Evolutionary conservation across 257 asterid species (phyloP), one percentile per base, ranked within the genome.

Genomic region (Linaria vulgaris): DNA sequence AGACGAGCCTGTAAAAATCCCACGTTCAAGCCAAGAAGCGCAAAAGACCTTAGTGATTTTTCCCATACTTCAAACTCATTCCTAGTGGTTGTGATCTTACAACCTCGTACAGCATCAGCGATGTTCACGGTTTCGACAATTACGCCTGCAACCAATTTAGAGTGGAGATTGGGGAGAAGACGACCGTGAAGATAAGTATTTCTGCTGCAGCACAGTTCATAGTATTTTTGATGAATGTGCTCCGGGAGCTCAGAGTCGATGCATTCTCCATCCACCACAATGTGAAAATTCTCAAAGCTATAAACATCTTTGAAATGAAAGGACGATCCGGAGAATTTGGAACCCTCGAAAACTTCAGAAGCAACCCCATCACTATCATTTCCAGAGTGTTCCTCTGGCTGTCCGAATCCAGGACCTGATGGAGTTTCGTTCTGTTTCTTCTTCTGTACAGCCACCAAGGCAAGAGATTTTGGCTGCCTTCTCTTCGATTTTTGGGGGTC

Each of bases 331-430:
- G 72, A 74, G 72, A 59, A 68, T 51, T 76, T 79, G 56, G 86
- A 72, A 27, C 87, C 83, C 64, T 87, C 89, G 49, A 87, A 54
- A 46, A 82, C 84, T 64, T 87, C 95, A 1, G 95, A 87, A 47
- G 85, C 87, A 59, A 87, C 89, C 71, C 82, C 95, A 15, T 84
- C 86, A 16, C 92, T 82, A 7, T 82, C 87, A 24, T 82, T 80
- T 67, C 86, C 90, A 0, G 88, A 80, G 19, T 78, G 85, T 69
- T 85, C 87, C 48, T 75, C 87, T 14, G 66, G 64, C 56, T 69
- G 74, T 23, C 76, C 72, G 24, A 45, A 38, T 45, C 70, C 79
- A 63, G 43, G 76, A 56, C 43, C 67, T 38, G 50, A 59, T 37
- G 12, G 61, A 8, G 23, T 74, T 10, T 64, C 85, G 55, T 72